Evolutionary conservation across 1,284 basidiomycete species (phyloP).

Genomic region (Trametes polyzona): DNA sequence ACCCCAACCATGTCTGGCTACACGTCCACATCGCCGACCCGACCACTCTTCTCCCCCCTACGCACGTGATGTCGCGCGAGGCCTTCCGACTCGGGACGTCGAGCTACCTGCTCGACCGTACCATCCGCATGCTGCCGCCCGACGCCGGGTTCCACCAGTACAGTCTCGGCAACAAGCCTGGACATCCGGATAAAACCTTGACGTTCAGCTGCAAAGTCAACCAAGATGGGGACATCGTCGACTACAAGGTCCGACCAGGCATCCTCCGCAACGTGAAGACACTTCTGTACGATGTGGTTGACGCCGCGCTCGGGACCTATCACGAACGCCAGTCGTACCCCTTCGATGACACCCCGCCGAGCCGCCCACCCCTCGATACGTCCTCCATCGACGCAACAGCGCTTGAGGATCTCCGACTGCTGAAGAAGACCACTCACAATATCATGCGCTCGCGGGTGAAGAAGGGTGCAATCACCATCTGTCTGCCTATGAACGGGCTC

Average conservation of each 20-base stretch:
- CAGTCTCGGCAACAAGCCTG: conserved; percentile 54
- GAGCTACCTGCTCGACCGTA: conserved; percentile 68
- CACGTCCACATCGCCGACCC: conserved; percentile 97
- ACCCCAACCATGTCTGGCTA: conserved; percentile 75
- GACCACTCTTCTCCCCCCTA: conserved; percentile 76
- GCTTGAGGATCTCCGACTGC: conserved; percentile 24
- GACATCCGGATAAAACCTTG: conserved; percentile 60
- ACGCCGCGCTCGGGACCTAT: conserved; percentile 52
- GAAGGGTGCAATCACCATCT: conserved; percentile 10
- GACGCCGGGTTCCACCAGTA: conserved; percentile 52
- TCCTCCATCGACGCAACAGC: conserved; percentile 1
- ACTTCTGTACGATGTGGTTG: conserved; percentile 74
- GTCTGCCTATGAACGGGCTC: conserved; percentile 11
- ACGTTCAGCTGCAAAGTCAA: conserved; percentile 85
- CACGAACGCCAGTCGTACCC: conserved; percentile 41
- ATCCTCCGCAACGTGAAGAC: conserved; percentile 71
- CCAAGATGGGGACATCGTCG: conserved; percentile 65
- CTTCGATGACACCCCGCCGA: conserved; percentile 40
- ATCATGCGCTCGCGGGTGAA: conserved; percentile 14
- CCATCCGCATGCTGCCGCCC: conserved; percentile 72
- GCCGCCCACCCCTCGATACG: background rate
- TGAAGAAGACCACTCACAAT: conserved; percentile 13
- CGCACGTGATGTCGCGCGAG: conserved; percentile 58
- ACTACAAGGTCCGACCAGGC: conserved; percentile 74
- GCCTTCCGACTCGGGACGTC: conserved; percentile 59